Base-by-base conservation (phyloP, 2,329 filamentous ascomycete species). In the Neospermospora avenae region DNA sequence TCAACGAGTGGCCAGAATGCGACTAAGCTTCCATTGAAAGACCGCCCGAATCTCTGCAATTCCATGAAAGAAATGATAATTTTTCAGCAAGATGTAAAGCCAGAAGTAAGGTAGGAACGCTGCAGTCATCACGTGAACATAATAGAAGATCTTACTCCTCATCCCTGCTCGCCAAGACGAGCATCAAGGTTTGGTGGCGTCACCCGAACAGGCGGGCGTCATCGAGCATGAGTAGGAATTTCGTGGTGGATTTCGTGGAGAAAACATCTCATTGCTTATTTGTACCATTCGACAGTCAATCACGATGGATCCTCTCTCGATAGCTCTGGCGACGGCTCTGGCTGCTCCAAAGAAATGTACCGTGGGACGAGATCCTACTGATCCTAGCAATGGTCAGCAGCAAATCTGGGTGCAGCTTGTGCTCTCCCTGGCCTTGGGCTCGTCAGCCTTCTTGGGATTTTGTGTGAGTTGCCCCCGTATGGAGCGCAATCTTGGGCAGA, bases 381-480 rank as follows among this genome's bases (percentile, higher is more conserved):
- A 70, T 59, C 70, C 70, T 35, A 56, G 44, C 6, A 67, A 67
- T 18, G 60, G 61, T 31, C 65, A 69, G 56, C 67, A 62, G 18
- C 62, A 72, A 55, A 68, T 69, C 42, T 65, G 65, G 31, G 83
- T 87, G 57, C 91, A 96, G 76, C 81, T 92, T 55, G 81, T 86
- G 61, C 80, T 96, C 68, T 93, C 91, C 7, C 72, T 90, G 44
- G 76, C 81, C 4, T 78, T 96, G 37, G 91, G 91, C 34, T 65
- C 88, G 45, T 79, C 81, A 5, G 89, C 90, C 34, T 91, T 95
- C 69, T 63, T 92, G 34, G 79, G 84, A 20, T 96, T 96, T 68
- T 95, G 90, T 72, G 85, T 90, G 77, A 68, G 84, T 74, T 11
- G 25, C 3, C 54, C 42, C 34, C 35, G 46, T 14, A 34, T n/a